A percentile compares a stretch with the other conserved stretches of the same genome.
Evolutionary conservation across 2,329 filamentous ascomycete species (phyloP).

Genomic region (Aspergillus tanneri): DNA sequence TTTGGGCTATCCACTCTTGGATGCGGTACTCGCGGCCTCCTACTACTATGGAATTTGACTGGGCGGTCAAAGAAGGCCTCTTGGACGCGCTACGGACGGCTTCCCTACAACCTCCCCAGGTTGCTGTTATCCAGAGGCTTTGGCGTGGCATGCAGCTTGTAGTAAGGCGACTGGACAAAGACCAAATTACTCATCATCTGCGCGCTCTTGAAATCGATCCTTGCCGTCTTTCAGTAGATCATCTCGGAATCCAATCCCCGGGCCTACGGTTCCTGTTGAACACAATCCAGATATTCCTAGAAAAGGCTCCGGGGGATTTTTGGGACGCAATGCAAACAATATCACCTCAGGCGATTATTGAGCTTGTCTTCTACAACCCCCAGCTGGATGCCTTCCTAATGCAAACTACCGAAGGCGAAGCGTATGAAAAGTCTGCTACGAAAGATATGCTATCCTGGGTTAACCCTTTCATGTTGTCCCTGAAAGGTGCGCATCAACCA

Average conservation of each 20-base stretch:
- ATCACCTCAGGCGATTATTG: constrained; percentile 75
- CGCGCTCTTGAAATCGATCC: constrained; percentile 74
- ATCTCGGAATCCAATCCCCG: constrained; percentile 62
- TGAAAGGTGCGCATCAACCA: constrained; percentile 71
- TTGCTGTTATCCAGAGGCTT: constrained; percentile 64
- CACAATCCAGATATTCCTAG: constrained; percentile 68
- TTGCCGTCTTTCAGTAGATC: constrained; percentile 59
- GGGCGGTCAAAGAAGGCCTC: constrained; percentile 76
- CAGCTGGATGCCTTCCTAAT: constrained; percentile 59
- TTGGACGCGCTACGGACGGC: constrained; percentile 64
- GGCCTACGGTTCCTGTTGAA: constrained; percentile 69
- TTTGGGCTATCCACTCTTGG: constrained; percentile 70
- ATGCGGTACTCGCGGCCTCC: constrained; percentile 63
- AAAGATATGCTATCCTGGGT: constrained; percentile 73
- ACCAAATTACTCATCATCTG: constrained; percentile 74
- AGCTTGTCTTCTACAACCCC: constrained; percentile 75
- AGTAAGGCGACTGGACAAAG: constrained; percentile 68
- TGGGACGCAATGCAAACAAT: constrained; percentile 86
- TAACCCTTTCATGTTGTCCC: constrained; percentile 70
- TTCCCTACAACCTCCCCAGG: constrained; percentile 53
- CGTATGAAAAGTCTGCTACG: constrained; percentile 56
- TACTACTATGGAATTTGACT: constrained; percentile 75
- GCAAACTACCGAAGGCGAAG: constrained; percentile 54
- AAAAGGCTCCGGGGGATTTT: constrained; percentile 74
- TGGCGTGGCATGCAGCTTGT: constrained; percentile 78